Evolutionary conservation across 768 basidiomycete species (phyloP), one percentile per base, ranked within the genome.

Genomic region (Lepiota venenata): DNA sequence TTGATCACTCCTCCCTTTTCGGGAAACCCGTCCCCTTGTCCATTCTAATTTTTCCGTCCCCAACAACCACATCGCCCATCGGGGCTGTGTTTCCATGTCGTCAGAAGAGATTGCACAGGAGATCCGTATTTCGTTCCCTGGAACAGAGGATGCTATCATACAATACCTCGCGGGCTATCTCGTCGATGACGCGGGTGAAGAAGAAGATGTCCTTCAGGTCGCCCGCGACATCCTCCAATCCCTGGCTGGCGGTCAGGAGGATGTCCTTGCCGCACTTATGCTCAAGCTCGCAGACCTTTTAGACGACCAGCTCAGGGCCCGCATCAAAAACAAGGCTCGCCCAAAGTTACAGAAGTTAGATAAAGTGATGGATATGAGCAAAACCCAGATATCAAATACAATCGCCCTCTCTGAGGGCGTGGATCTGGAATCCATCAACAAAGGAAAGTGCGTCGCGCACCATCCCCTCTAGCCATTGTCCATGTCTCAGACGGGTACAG

Each of bases 391-490:
- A 67, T 91, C 89, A 25, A 87, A 71, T 54, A 93, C 91, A 6
- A 87, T 93, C 58, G 87, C 83, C 4, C 72, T 94, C 45, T 75
- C 82, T 0, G 89, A 92, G 58, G 90, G 90, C 12, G 91, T 94
- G 37, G 93, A 95, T 67, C 74, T 95, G 50, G 91, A 93, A 69
- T 91, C 89, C 37, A 91, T 93, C 50, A 93, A 93, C 73, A 94
- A 95, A 78, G 92, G 89, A 75, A 94, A 94, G 90, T 92, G 75
- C 67, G 69, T 73, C 11, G 18, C 25, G 37, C 7, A 42, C 57
- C 39, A 22, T 44, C 42, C 36, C 48, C 16, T 42, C 49, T 50
- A n/a, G 29, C 50, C 47, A 51, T 56, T 57, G 56, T 61, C 47
- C 64, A 54, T 56, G 38, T 58, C 51, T 46, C 40, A 12, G 47